Conservation (phyloP, 164 flowering plant genomes). For the Tetracentron sinense region DNA sequence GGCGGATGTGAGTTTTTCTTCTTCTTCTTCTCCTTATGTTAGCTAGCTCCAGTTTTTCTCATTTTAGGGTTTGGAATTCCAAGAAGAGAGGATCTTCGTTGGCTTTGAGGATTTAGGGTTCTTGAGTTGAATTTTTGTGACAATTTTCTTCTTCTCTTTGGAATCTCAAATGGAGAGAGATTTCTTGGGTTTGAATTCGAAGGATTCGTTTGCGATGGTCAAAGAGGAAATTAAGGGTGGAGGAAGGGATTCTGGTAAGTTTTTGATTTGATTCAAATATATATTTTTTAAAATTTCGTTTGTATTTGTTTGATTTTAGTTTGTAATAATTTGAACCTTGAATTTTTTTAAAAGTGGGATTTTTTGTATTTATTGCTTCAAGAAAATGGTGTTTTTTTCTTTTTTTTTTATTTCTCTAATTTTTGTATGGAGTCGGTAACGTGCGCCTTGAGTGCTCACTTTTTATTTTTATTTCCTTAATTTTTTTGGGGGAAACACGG, state of each 20-base stretch:
- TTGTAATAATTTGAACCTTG: not conserved
- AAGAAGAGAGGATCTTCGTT: not conserved
- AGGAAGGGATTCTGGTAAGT: constrained; percentile 28
- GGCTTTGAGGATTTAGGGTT: constrained; percentile 9
- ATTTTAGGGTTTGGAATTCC: constrained; percentile 7
- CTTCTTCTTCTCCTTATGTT: not conserved
- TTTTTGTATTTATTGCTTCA: too few species aligned
- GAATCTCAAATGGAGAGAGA: constrained; percentile 47
- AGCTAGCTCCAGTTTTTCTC: not conserved
- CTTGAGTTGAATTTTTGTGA: constrained; percentile 5
- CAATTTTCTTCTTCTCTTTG: not conserved
- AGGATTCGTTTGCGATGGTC: constrained; percentile 23
- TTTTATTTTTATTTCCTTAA: too few species aligned
- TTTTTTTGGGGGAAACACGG: too few species aligned
- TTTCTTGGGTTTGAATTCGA: constrained; percentile 48
- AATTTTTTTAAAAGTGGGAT: too few species aligned
- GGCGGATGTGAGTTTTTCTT: constrained; percentile 6
- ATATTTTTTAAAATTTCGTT: not conserved
- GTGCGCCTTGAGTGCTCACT: not conserved
- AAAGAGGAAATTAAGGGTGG: constrained; percentile 37
- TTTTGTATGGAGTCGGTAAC: not conserved
- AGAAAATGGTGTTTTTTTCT: too few species aligned
- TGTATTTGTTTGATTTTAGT: not conserved
- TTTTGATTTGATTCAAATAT: not conserved
- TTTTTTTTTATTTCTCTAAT: too few species aligned